Evolutionary conservation across 1,284 basidiomycete species (phyloP), one percentile per base, ranked within the genome.

Genomic region (Fomitopsis pinicola): DNA sequence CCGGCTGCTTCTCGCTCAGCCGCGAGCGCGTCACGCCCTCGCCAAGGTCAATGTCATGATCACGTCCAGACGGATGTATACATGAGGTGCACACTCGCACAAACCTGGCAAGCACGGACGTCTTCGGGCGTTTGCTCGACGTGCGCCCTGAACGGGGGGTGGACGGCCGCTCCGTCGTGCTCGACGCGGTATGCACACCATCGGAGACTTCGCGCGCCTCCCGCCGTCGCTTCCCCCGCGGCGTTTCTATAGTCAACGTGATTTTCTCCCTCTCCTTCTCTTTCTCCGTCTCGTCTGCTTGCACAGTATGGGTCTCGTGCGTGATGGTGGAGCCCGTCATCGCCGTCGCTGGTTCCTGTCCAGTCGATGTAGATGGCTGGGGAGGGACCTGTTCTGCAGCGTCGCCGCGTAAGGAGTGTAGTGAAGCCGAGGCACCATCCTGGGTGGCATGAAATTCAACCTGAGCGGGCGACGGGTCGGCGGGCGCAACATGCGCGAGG

Each of bases 71-170:
- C 35, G 80, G 73, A 19, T 54, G 52, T 15, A 30, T 54, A 38
- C 82, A 85, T 44, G 82, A 80, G 40, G 81, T 76, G 62, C 83
- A 76, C 61, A 78, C 76, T 61, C 74, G 76, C 40, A 80, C 72
- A 55, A 83, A 72, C 65, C 76, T 77, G 62, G 76, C 75, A 46
- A 82, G 72, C 63, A 83, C 73, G 28, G 80, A 79, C 44, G 60
- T 66, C 70, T 77, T 81, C 62, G 72, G 71, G 63, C 68, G 73
- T 71, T 74, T 73, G 53, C 66, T 70, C 68, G 72, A 59, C 62
- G 63, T 66, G 58, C 58, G 68, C 59, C 62, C 66, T 63, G 59
- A 63, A 65, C 53, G 66, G 61, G 59, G 60, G 58, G 61, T 62
- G 60, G 65, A 58, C 58, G 65, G 64, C 63, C 61, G 69, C 57